Evolutionary conservation across 768 basidiomycete species (phyloP), one percentile per base, ranked within the genome.

Genomic region (Cyclocybe cylindracea): DNA sequence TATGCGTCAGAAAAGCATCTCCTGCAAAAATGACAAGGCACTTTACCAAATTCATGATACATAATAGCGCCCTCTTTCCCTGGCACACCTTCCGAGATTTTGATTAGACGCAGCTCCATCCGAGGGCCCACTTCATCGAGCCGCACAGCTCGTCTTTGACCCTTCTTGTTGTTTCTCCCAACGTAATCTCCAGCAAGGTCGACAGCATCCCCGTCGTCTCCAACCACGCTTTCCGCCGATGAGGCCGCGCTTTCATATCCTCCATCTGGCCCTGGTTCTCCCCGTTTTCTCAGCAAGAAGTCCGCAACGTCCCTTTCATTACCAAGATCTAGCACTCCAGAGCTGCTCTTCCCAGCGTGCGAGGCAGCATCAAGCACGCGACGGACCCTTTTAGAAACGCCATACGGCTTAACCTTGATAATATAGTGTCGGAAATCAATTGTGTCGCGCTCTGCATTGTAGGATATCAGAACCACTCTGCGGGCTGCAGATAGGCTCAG

Each of bases 251-350:
- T 85, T 69, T 94, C 87, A 62, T 92, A 88, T 16, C 90, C 84
- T 31, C 83, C 87, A 40, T 84, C 79, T 11, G 83, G 83, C 11
- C 79, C 79, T 41, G 76, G 63, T 48, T 86, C 81, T 11, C 88
- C 87, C 46, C 76, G 73, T 61, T 79, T 84, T 29, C 91, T 74
- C 36, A 98, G 78, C 60, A 99, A 70, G 66, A 97, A 99, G 67
- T 99, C 96, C 2, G 96, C 93, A 29, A 99, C 88, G 63, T 99
- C 97, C 65, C 89, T 87, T 66, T 96, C 94, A 56, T 85, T 89
- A 7, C 90, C 86, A 10, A 99, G 81, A 65, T 99, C 85, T 13
- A 94, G 76, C 19, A 92, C 63, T 2, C 74, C 72, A 16, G 72
- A 66, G 2, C 75, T 62, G 14, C 72, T 65, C 19, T 67, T 62